Percentiles rank a stretch among this genome's conserved stretches.
Evolutionary conservation across 495 filamentous ascomycete species (phyloP).

Genomic region (Penicillium macrosclerotiorum): DNA sequence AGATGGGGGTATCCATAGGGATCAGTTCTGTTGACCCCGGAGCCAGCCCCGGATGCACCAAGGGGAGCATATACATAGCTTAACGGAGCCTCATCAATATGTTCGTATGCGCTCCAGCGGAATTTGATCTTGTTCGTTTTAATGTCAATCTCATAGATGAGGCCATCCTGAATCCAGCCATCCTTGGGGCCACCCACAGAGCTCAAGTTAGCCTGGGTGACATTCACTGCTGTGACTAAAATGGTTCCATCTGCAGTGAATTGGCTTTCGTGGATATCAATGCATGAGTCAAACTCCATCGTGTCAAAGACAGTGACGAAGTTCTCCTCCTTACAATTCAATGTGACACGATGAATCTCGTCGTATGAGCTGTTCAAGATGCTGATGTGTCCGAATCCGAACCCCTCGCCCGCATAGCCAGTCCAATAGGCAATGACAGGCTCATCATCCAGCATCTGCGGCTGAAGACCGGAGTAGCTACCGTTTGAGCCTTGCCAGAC

Average conservation of each 20-base stretch:
- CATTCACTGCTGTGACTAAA: constrained; percentile 52
- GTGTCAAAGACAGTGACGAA: constrained; percentile 23
- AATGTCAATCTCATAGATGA: constrained; percentile 48
- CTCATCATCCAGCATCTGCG: constrained; percentile 22
- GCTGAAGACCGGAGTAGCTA: constrained; percentile 18
- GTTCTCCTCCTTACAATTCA: constrained; percentile 14
- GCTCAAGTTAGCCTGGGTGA: constrained; percentile 42
- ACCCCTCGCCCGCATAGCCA: constrained; percentile 18
- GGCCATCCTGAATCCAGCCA: constrained; percentile 51
- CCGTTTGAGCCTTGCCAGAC: constrained; percentile 23
- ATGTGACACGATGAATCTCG: constrained; percentile 32
- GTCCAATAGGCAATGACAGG: constrained; percentile 28
- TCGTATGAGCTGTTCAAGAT: constrained; percentile 44
- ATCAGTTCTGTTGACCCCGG: constrained; percentile 13
- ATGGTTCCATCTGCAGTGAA: constrained; percentile 46
- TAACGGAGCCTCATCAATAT: constrained; percentile 23
- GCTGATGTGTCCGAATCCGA: constrained; percentile 32
- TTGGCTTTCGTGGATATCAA: constrained; percentile 42
- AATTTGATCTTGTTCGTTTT: constrained; percentile 39
- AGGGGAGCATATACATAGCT: constrained; percentile 12
- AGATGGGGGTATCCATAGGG: constrained; percentile 43
- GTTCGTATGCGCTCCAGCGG: constrained; percentile 34
- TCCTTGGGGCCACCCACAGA: constrained; percentile 39
- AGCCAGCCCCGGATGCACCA: constrained; percentile 6
- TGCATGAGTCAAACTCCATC: constrained; percentile 18